Evolutionary conservation across 2,329 filamentous ascomycete genomes (phyloP).

Genomic region (Phialocephala sp.): DNA sequence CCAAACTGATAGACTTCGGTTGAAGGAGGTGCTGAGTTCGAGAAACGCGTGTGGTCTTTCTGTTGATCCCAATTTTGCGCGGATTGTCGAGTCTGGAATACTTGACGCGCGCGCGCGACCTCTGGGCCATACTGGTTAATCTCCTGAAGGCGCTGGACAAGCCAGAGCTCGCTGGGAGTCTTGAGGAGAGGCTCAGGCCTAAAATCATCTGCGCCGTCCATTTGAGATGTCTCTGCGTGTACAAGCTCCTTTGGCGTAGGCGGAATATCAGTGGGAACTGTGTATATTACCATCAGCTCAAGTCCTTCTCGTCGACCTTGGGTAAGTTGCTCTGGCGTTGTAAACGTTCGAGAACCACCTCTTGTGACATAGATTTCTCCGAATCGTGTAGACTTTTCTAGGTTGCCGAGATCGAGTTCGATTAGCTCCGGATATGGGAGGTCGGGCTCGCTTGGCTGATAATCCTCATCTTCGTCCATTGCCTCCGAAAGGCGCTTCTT

Average conservation of each 20-base stretch:
- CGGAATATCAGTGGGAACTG: conserved; percentile 43
- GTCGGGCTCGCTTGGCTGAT: conserved; percentile 45
- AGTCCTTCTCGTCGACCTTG: conserved; percentile 63
- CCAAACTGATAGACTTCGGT: conserved; percentile 28
- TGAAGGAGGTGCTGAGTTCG: conserved; percentile 16
- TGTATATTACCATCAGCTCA: conserved; percentile 59
- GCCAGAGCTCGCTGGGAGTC: conserved; percentile 37
- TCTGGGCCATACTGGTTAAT: conserved; percentile 41
- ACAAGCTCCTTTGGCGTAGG: conserved; percentile 42
- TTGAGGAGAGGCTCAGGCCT: conserved; percentile 31
- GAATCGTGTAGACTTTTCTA: conserved; percentile 46
- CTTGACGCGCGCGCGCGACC: conserved; percentile 32
- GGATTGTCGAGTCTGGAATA: conserved; percentile 33
- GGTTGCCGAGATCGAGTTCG: conserved; percentile 47
- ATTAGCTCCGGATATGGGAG: conserved; percentile 58
- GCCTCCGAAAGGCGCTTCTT: conserved; percentile 57
- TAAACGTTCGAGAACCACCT: conserved; percentile 57
- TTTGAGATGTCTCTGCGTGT: conserved; percentile 21
- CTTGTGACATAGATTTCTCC: conserved; percentile 58
- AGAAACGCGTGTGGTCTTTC: neutral
- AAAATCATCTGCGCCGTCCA: conserved; percentile 19
- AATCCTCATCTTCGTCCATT: conserved; percentile 60
- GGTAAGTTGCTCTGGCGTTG: conserved; percentile 60
- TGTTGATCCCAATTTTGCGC: conserved; percentile 22
- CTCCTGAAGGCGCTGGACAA: conserved; percentile 40